A percentile compares a stretch with the other conserved stretches of the same genome.
These are phyloP conservation scores for Colletotrichum sp. DNA, from an alignment of 2,329 filamentous ascomycete genomes.

Conservation along the genomic window DNA sequence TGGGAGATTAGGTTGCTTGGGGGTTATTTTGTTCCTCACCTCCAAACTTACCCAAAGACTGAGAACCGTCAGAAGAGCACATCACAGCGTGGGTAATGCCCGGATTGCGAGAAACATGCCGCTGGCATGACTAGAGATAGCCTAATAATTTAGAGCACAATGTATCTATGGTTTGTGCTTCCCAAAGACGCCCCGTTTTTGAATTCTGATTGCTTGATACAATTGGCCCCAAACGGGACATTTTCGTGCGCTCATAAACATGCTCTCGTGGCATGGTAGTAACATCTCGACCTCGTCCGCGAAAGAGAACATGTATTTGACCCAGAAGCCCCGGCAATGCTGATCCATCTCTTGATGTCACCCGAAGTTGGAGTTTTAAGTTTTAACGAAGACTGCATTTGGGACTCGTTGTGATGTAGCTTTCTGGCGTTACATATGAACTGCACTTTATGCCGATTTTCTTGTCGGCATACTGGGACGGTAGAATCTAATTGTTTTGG, in stretches of 20 bases:
- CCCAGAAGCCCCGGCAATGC: too few relatives aligned
- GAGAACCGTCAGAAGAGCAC: accelerated
- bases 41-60: too few relatives aligned
- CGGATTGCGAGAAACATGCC: accelerated
- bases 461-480: not conserved
- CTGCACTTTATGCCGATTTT: accelerated
- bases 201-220: not conserved
- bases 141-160: accelerated
- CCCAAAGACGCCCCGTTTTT: not conserved
- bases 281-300: too few relatives aligned
- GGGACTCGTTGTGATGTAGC: not conserved
- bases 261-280: accelerated
- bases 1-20: too few relatives aligned
- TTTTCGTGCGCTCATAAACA: not conserved
- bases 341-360: too few relatives aligned
- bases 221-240: accelerated
- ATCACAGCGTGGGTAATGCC: accelerated
- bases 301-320: too few relatives aligned
- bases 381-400: too few relatives aligned
- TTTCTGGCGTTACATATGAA: not conserved
- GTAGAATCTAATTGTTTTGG: accelerated
- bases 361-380: accelerated
- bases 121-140: accelerated
- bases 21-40: too few relatives aligned
- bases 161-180: not conserved